Evolutionary conservation across 106 monocot genomes (phyloP).

Genomic region (Dendrobium nobile): DNA sequence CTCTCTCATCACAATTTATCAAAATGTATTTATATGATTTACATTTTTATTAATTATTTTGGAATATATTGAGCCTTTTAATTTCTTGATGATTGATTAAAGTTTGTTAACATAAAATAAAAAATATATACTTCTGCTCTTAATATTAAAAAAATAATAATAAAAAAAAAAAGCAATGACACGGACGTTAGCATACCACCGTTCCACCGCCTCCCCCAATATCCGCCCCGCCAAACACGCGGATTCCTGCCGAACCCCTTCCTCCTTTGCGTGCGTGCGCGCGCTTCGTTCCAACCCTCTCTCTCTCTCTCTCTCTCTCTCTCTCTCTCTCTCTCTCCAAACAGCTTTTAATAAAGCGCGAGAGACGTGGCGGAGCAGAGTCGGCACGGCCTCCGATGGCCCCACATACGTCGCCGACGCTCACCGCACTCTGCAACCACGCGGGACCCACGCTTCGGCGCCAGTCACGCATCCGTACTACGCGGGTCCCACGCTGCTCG

Average conservation of each 20-base stretch:
- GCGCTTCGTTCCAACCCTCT: not conserved
- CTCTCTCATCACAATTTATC: too few species aligned
- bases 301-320: not conserved
- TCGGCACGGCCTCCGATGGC: not conserved
- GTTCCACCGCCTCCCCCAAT: not conserved
- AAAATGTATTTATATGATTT: too few species aligned
- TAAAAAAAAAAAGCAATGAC: too few species aligned
- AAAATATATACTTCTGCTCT: too few species aligned
- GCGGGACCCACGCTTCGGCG: not conserved
- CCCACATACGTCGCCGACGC: not conserved
- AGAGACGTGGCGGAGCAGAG: not conserved
- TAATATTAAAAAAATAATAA: too few species aligned
- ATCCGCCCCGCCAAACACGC: not conserved
- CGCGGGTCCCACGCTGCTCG: not conserved
- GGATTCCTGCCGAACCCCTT: not conserved
- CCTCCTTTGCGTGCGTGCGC: not conserved
- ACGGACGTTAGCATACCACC: too few species aligned
- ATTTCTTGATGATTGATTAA: too few species aligned
- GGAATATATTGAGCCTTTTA: too few species aligned
- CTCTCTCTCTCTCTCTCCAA: not conserved
- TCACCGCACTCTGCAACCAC: not conserved
- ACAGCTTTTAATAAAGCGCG: not conserved
- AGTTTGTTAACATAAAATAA: too few species aligned
- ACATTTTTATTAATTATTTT: too few species aligned
- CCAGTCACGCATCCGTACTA: not conserved